Evolutionary conservation across 768 basidiomycete genomes (phyloP).

Genomic region (Trametes punicea): DNA sequence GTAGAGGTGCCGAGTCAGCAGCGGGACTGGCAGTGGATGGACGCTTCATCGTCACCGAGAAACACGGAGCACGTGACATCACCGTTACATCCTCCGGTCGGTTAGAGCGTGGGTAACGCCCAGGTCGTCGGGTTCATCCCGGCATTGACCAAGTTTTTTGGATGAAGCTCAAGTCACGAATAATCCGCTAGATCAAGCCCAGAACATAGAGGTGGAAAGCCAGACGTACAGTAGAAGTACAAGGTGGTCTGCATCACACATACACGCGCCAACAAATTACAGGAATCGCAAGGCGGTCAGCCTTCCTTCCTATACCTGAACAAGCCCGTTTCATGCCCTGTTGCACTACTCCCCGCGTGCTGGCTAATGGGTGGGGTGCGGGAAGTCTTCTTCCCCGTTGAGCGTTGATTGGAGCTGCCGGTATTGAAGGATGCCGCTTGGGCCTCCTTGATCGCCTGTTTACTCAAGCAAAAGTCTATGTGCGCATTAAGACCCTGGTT

Average conservation of each 20-base stretch:
- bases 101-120: no score
- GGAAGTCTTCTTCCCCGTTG: not conserved
- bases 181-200: no score
- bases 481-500: constrained; percentile 84
- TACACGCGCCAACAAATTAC: no score
- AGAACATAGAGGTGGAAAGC: no score
- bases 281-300: no score
- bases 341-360: not conserved
- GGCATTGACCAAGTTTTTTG: not conserved
- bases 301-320: constrained; percentile 4
- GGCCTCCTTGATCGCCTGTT: constrained; percentile 70
- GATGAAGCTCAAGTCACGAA: no score
- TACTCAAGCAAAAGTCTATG: constrained; percentile 85
- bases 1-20: no score
- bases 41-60: not conserved
- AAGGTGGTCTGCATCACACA: no score
- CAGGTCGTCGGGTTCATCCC: no score
- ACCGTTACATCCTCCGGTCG: not conserved
- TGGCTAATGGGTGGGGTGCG: not conserved
- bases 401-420: not conserved
- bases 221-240: no score
- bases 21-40: not conserved
- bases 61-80: not conserved
- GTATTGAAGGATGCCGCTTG: constrained; percentile 34
- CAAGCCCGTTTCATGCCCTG: constrained; percentile 2